Base-by-base conservation (phyloP, 331 rosid species). In the Acacia concinna region DNA sequence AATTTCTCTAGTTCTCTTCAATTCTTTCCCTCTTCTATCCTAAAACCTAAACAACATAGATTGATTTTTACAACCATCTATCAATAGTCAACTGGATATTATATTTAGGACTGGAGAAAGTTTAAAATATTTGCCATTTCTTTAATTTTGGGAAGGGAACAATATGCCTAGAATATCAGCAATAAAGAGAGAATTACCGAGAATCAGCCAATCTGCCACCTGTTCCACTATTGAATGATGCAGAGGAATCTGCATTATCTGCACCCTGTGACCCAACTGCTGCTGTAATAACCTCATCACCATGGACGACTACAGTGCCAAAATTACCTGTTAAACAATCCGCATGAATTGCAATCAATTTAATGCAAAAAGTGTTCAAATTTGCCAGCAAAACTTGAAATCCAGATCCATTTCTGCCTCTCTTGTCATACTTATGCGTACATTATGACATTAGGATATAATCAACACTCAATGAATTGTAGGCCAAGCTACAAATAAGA, bases 281-380 rank as follows among this genome's bases (percentile, higher is more conserved):
- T 34, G 76, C 59, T 82, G 73, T 86, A 78, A 73, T 87, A 32
- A 75, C 75, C 76, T 84, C 91, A 75, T 85, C 97, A 67, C 85
- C 89, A 74, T 91, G 99, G 79, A 96, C 28, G 78, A 93, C 87
- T 30, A 93, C 78, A 4, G 98, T 93, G 83, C 92, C 97, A 85
- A 91, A 93, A 78, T 87, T 85, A 78, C 90, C 99, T 91, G 89
- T 71, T 62, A 79, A 37, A 82, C 30, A 74, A 59, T 82, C 76
- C 81, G 60, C 28, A 73, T 27, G 32, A 82, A 79, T 79, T 73
- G 67, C 23, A 35, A 64, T 49, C 68, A 38, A 11, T 7, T 59
- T 41, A 60, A 38, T 23, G 8, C 37, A 62, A 35, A 71, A 23
- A 35, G 67, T 4, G 35, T 25, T 41, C 21, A 68, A 23, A 67